Evolutionary conservation across 1,284 basidiomycete species (phyloP).

Genomic region (Pseudozyma tsukubaensis): DNA sequence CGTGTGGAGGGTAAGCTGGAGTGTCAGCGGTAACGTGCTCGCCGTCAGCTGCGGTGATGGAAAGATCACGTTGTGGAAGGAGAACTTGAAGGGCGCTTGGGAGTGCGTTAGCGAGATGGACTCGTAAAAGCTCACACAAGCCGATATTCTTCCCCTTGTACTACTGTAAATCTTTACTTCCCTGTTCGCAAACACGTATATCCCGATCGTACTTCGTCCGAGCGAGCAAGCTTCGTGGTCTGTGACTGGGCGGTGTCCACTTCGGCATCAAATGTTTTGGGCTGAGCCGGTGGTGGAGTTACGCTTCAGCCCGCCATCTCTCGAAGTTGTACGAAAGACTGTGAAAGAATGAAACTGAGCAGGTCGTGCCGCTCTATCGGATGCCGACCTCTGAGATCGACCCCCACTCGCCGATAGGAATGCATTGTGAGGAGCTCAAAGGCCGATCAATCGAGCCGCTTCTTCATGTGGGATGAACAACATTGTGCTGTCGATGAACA

Average conservation of each 20-base stretch:
- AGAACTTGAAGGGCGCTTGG: conserved; percentile 92
- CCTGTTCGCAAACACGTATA: neutral
- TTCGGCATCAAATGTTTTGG: neutral
- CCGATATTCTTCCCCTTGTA: neutral
- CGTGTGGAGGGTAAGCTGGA: conserved; percentile 98
- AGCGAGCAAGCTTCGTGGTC: neutral
- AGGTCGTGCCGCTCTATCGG: too few species aligned
- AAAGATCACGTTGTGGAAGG: conserved; percentile 98
- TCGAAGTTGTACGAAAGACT: too few species aligned
- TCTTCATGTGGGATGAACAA: too few species aligned
- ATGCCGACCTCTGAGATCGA: too few species aligned
- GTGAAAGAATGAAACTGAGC: too few species aligned
- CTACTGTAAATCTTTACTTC: neutral
- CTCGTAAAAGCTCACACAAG: conserved; percentile 11
- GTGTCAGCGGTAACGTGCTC: conserved; percentile 92
- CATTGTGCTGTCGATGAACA: too few species aligned
- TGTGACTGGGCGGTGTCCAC: neutral
- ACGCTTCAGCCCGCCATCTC: too few species aligned
- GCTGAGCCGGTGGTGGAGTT: too few species aligned
- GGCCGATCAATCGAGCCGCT: too few species aligned
- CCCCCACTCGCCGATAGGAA: too few species aligned
- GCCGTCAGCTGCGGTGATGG: conserved; percentile 98
- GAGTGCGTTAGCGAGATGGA: conserved; percentile 79
- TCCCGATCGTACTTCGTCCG: neutral
- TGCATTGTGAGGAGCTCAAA: too few species aligned